Evolutionary conservation across 164 flowering plant genomes (phyloP).

Genomic region (Macadamia tetraphylla): DNA sequence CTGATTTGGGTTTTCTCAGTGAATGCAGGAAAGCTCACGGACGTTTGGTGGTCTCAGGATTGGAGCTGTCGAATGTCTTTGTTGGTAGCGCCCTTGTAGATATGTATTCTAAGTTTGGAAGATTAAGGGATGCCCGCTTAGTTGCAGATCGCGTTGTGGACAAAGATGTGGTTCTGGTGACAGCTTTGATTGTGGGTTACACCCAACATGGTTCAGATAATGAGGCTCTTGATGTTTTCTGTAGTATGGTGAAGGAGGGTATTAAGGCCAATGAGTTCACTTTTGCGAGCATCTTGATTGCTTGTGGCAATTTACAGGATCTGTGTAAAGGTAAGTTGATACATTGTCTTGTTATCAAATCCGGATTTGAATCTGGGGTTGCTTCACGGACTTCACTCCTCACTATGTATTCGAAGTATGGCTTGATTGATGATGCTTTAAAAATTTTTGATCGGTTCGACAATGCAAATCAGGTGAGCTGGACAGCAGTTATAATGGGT

Average conservation of each 20-base stretch:
- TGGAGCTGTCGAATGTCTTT: slow-evolving; percentile 39
- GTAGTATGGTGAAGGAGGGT: slow-evolving; percentile 32
- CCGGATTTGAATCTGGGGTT: slow-evolving; percentile 32
- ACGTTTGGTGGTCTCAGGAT: slow-evolving; percentile 38
- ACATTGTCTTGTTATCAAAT: slow-evolving; percentile 43
- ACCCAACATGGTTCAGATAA: slow-evolving; percentile 32
- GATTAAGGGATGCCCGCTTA: slow-evolving; percentile 34
- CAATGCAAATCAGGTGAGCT: slow-evolving; percentile 44
- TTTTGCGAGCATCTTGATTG: slow-evolving; percentile 39
- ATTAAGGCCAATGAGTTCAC: slow-evolving; percentile 48
- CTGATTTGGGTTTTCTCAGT: slow-evolving; percentile 30
- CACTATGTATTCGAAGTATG: slow-evolving; percentile 57
- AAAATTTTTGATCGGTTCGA: slow-evolving; percentile 32
- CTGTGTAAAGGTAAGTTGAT: slow-evolving; percentile 30
- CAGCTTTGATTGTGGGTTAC: slow-evolving; percentile 59
- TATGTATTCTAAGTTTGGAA: slow-evolving; percentile 53
- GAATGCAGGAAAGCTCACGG: slow-evolving; percentile 45
- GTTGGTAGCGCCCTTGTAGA: slow-evolving; percentile 53
- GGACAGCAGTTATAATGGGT: slow-evolving; percentile 57
- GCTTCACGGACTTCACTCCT: slow-evolving; percentile 51
- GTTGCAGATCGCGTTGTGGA: slow-evolving; percentile 31
- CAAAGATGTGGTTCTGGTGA: slow-evolving; percentile 53
- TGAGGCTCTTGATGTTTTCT: slow-evolving; percentile 40
- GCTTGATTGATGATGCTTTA: slow-evolving; percentile 37
- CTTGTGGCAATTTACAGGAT: slow-evolving; percentile 44